Base-by-base conservation (phyloP, 805 yeast species). In the Sugiyamaella americana region DNA sequence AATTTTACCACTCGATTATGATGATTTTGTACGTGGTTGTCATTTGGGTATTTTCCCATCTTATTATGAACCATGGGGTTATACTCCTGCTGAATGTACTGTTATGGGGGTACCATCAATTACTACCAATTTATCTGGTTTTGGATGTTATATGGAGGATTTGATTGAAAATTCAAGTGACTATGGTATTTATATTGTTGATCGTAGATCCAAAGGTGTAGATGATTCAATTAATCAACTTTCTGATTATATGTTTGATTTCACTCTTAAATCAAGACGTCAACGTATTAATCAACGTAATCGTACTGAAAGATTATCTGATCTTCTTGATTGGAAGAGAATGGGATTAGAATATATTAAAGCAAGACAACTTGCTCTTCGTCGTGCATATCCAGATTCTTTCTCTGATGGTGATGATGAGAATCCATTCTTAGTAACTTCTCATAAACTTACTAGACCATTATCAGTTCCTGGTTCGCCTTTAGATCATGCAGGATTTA, bases 41-140 rank as follows among this genome's bases (percentile, higher is more conserved):
- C 98, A 91, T 67, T 71, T 93, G 66, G 98, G 98, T 65, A 96
- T 91, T 43, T 91, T 91, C 82, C 98, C 98, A 42, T 87, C 96
- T 0, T 91, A 91, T 69, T 91, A 91, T 63, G 98, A 91, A 69
- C 98, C 98, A 3, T 91, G 98, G 98, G 98, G 98, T 35, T 91
- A 91, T 67, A 91, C 98, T 2, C 98, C 98, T 2, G 98, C 98
- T 5, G 98, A 91, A 66, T 93, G 98, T 72, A 91, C 98, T 0
- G 98, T 93, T 20, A 91, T 91, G 98, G 98, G 98, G 47, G 95
- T 93, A 50, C 98, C 98, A 16, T 87, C 96, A 4, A 86, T 91
- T 60, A 91, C 98, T 8, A 91, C 98, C 37, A 91, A 91, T 64
- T 70, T 91, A 50, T 87, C 96, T 2, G 98, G 98, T 1, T 91